These are phyloP conservation scores for Fonsecaea monophora DNA, from an alignment of 2,329 filamentous ascomycete genomes.

Conservation along the genomic window DNA sequence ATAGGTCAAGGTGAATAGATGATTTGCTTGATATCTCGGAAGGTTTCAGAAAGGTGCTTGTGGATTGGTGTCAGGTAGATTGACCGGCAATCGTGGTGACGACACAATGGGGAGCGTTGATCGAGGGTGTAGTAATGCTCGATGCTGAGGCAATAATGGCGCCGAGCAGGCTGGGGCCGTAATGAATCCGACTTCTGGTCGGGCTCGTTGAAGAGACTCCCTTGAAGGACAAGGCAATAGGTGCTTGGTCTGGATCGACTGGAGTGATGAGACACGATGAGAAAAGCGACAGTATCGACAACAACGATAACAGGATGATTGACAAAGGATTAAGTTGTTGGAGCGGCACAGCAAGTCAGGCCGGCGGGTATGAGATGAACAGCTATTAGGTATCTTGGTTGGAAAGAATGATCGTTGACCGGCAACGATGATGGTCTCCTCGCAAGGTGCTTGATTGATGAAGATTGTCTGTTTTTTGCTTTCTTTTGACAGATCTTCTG, in stretches of 20 bases:
- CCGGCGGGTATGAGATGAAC: constrained; percentile 20
- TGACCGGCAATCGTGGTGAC: constrained; percentile 38
- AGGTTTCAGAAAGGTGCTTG: constrained; percentile 37
- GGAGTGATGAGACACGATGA: not conserved
- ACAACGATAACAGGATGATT: constrained; percentile 21
- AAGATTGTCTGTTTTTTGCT: constrained; percentile 22
- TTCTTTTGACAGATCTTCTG: constrained; percentile 26
- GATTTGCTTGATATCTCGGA: constrained; percentile 27
- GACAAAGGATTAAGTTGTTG: constrained; percentile 28
- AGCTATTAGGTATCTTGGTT: constrained; percentile 35
- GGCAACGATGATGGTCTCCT: constrained; percentile 37
- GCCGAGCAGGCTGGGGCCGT: constrained; percentile 8
- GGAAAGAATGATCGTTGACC: constrained; percentile 37
- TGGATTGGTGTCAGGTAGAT: constrained; percentile 30
- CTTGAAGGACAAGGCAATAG: constrained; percentile 25
- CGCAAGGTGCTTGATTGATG: constrained; percentile 25
- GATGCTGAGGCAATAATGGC: constrained; percentile 27
- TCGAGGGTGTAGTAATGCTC: constrained; percentile 17
- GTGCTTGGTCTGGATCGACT: constrained; percentile 15
- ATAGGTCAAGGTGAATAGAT: constrained; percentile 25
- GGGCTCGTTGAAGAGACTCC: constrained; percentile 4
- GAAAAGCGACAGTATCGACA: constrained; percentile 22
- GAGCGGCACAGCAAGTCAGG: constrained; percentile 33
- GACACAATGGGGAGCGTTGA: constrained; percentile 27
- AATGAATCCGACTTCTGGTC: constrained; percentile 3